These are phyloP conservation scores for Castanea mollissima DNA, from an alignment of 306 rosid species.

Conservation along the genomic window DNA sequence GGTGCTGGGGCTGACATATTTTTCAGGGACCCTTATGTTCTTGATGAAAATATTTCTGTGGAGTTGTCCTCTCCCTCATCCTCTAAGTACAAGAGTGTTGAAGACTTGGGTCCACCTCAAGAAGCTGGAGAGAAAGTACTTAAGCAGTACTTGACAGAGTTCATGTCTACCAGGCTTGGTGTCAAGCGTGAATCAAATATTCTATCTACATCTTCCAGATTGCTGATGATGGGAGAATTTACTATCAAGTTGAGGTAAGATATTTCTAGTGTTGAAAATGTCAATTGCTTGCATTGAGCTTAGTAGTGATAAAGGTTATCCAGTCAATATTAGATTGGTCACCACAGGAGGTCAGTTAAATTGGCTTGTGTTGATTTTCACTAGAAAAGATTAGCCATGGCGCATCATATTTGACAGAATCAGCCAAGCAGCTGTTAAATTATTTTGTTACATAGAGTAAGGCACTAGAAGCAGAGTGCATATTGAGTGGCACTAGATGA, in stretches of 20 bases:
- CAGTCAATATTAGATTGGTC: background rate
- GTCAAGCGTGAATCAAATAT: constrained; percentile 77
- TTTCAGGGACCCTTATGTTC: constrained; percentile 91
- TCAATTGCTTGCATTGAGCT: background rate
- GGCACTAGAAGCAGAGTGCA: no score
- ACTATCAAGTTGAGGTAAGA: constrained; percentile 89
- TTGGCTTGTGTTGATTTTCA: background rate
- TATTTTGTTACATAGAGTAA: no score
- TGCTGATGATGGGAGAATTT: constrained; percentile 83
- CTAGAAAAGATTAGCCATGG: background rate
- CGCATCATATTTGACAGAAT: background rate
- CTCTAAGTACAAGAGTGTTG: constrained; percentile 70
- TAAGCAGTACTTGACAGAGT: constrained; percentile 80
- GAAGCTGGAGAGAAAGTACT: constrained; percentile 82
- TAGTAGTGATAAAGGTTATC: background rate
- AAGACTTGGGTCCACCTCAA: constrained; percentile 81
- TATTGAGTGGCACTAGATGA: no score
- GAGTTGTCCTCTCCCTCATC: constrained; percentile 94
- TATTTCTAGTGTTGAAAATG: constrained; percentile 15
- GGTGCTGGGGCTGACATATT: constrained; percentile 96
- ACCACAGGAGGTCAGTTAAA: background rate
- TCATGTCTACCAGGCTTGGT: constrained; percentile 88
- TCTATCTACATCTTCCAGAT: constrained; percentile 66
- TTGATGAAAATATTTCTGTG: constrained; percentile 82
- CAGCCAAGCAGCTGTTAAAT: background rate